Evolutionary conservation across 1,284 basidiomycete genomes (phyloP).

Genomic region (Dichomitus squalens): DNA sequence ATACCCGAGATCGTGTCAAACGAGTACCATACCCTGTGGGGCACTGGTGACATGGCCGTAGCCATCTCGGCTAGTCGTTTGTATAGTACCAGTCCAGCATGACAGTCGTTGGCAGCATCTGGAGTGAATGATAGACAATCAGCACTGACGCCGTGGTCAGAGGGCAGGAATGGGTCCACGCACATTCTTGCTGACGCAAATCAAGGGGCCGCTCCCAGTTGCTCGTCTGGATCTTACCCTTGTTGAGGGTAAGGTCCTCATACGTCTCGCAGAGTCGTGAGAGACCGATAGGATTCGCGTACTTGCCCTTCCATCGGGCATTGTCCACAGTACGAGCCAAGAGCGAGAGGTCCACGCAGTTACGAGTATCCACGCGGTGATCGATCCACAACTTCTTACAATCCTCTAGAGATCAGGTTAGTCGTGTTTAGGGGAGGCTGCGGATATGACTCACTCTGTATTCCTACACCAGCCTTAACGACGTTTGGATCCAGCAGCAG

Average conservation of each 20-base stretch:
- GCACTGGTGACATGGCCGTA: slow-evolving; percentile 39
- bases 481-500: slow-evolving; percentile 53
- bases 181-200: slow-evolving; percentile 57
- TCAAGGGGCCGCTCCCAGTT: slow-evolving; percentile 65
- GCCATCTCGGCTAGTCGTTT: slow-evolving; percentile 45
- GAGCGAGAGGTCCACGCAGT: slow-evolving; percentile 68
- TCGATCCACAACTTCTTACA: slow-evolving; percentile 64
- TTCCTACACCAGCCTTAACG: slow-evolving; percentile 69
- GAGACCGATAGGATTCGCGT: slow-evolving; percentile 56
- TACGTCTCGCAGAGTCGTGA: slow-evolving; percentile 63
- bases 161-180: slow-evolving; percentile 26
- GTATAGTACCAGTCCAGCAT: slow-evolving; percentile 58
- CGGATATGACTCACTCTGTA: slow-evolving; percentile 51
- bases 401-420: slow-evolving; percentile 48
- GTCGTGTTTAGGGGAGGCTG: neutral
- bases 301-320: slow-evolving; percentile 66
- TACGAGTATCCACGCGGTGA: slow-evolving; percentile 47
- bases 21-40: slow-evolving; percentile 51
- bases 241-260: slow-evolving; percentile 49
- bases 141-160: slow-evolving; percentile 7
- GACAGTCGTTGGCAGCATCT: slow-evolving; percentile 78
- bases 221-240: slow-evolving; percentile 61
- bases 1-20: slow-evolving; percentile 55
- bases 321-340: slow-evolving; percentile 72
- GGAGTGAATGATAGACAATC: neutral